Base-by-base conservation (phyloP, 257 asterid species). In the Cinchona pubescens region DNA sequence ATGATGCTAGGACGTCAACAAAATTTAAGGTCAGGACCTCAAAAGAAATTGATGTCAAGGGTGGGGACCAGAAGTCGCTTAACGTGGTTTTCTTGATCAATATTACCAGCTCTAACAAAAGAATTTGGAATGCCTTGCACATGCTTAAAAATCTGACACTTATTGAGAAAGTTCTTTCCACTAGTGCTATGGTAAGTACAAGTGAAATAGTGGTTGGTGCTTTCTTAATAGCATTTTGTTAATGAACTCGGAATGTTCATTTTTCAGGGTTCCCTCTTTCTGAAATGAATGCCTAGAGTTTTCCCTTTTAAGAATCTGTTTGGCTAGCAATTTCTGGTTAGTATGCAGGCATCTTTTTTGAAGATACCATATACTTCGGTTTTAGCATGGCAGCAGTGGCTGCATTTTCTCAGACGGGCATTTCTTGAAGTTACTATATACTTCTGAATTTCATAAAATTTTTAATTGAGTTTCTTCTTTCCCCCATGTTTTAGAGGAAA, bases 121-220 rank as follows among this genome's bases (percentile, higher is more conserved):
- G 90, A 48, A 82, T 89, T 45, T 89, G 96, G 96, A 80, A 78
- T 32, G 83, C 83, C 1, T 27, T 89, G 72, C 38, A 35, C 45
- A 82, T 75, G 90, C 77, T 74, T 0, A 75, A 48, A 38, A 88
- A 86, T 69, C 68, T 82, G 40, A 69, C n/a, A 11, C 65, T 86
- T 37, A 68, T 89, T 9, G 73, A 75, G 70, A 82, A 78, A 48
- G 72, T 86, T 51, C 72, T 91, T n/a, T 4, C 69, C 77, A 45
- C 60, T 42, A 60, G 67, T 64, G 72, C 48, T 18, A 25, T 64
- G 91, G 96, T 90, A 78, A 63, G 86, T 38, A 1, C 37, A 62
- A 27, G 27, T 46, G 59, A 5, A 19, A 21, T 19, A 19, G 59
- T 15, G 2, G 59, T 21, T 21, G 27, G 11, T 53, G n/a, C 14